Evolutionary conservation across 192 early-diverging fungal species (phyloP), one percentile per base, ranked within the genome.

Genomic region (Backusella mclennaniae): DNA sequence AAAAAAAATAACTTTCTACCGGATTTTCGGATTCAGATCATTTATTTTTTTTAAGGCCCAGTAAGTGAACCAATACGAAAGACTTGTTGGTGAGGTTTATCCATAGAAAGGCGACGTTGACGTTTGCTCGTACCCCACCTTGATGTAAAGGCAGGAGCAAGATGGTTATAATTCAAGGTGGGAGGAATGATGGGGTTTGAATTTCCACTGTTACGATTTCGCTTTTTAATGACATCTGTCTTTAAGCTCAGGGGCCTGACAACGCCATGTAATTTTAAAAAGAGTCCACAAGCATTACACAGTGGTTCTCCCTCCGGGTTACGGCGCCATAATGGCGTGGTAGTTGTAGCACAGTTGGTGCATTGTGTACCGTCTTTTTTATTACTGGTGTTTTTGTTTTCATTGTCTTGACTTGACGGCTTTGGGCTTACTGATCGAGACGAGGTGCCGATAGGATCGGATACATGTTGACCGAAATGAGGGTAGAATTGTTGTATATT

Each of bases 281-380:
- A 98, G 70, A 98, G 86, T 1, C 96, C 97, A 82, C 97, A 98
- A 0, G 96, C 96, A 71, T 98, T 98, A 82, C 97, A 98, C 7
- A 98, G 88, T 7, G 94, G 87, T 52, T 92, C 89, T 35, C 96
- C 97, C 33, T 89, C 84, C 6, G 89, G 84, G 81, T 94, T 90
- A 14, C 95, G 85, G 4, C 97, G 86, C 97, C 97, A 98, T 38
- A 98, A 83, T 2, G 95, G 91, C n/a, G 97, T 98, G 23, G 88
- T 91, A 21, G 88, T 92, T 1, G 94, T 96, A 21, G 76, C 56
- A 84, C 97, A 98, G 86, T 98, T 96, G 33, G 80, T 84, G 80
- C 96, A 97, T 53, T 85, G 74, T 6, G 73, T 79, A 14, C 26
- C 56, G 2, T 63, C 26, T 63, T 63, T 63, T 9, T 63, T 63